These are phyloP conservation scores for Vinca minor DNA, from an alignment of 257 asterid genomes.

Conservation along the genomic window DNA sequence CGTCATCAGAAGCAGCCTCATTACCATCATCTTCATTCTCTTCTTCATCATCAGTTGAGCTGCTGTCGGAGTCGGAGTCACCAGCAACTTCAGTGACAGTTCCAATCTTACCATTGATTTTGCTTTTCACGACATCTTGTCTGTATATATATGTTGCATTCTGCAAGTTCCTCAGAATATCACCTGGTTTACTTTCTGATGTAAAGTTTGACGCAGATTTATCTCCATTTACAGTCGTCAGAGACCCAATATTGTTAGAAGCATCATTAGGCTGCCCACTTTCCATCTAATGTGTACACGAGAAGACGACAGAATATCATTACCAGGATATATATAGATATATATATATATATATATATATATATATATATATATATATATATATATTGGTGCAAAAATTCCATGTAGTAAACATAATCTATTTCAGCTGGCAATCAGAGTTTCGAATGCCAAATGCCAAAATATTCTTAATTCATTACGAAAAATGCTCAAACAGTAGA, in stretches of 20 bases:
- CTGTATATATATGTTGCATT: conserved; percentile 60
- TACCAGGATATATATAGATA: not conserved
- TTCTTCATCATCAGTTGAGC: conserved; percentile 56
- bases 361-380: no score
- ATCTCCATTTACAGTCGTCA: conserved; percentile 19
- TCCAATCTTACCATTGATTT: conserved; percentile 49
- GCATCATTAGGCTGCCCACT: conserved; percentile 35
- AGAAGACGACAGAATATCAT: conserved; percentile 14
- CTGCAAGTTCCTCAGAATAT: conserved; percentile 49
- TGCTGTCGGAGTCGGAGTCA: conserved; percentile 85
- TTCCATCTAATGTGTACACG: conserved; percentile 53
- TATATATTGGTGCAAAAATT: no score
- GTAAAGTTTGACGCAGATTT: conserved; percentile 28
- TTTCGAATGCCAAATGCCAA: not conserved
- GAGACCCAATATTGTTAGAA: conserved; percentile 22
- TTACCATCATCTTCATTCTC: conserved; percentile 36
- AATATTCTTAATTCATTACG: not conserved
- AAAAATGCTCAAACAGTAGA: not conserved
- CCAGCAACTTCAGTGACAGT: conserved; percentile 91
- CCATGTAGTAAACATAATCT: not conserved
- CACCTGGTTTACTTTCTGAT: conserved; percentile 44
- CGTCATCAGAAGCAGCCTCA: conserved; percentile 31
- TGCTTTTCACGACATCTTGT: conserved; percentile 77
- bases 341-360: no score
- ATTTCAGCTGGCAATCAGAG: not conserved